phyloP scores from a whole-genome alignment of 2,329 filamentous ascomycete genomes.

The Bipolaris victoriae region DNA sequence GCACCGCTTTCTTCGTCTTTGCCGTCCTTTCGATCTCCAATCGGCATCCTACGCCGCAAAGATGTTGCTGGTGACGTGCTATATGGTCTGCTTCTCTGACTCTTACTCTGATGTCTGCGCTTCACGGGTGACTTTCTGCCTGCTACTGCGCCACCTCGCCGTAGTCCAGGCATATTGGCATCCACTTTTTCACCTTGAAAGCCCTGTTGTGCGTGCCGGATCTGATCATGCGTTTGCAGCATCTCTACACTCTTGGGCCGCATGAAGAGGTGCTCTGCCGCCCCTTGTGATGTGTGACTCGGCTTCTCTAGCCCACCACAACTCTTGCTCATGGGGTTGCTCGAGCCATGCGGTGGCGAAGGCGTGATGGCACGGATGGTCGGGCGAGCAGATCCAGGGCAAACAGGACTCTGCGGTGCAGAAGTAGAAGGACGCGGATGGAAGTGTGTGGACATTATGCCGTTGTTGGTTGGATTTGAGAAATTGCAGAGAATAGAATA shows the following conservation, averaged over 20 bases:
- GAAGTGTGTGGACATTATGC: conserved; percentile 10
- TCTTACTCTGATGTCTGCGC: background rate
- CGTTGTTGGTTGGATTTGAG: background rate
- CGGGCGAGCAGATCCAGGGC: conserved; percentile 29
- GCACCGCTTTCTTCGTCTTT: background rate
- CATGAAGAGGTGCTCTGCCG: background rate
- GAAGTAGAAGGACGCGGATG: conserved; percentile 19
- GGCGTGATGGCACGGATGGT: conserved; percentile 40
- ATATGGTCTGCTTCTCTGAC: conserved; percentile 9
- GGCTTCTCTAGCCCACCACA: conserved; percentile 9
- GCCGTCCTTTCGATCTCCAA: background rate
- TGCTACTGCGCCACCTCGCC: conserved; percentile 4
- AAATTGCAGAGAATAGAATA: background rate
- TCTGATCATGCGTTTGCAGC: background rate
- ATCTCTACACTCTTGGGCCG: conserved; percentile 2
- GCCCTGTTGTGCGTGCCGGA: background rate
- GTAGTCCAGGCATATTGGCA: background rate
- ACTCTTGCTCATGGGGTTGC: conserved; percentile 11
- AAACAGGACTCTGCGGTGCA: conserved; percentile 11
- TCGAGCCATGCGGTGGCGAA: conserved; percentile 28
- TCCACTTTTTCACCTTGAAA: background rate
- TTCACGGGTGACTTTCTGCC: conserved; percentile 14
- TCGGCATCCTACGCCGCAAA: background rate
- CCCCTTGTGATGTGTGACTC: background rate
- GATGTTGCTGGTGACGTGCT: conserved; percentile 1